These are phyloP conservation scores for Cryptosporidium felis DNA, from an alignment of 169 alveolate genomes.

Conservation along the genomic window DNA sequence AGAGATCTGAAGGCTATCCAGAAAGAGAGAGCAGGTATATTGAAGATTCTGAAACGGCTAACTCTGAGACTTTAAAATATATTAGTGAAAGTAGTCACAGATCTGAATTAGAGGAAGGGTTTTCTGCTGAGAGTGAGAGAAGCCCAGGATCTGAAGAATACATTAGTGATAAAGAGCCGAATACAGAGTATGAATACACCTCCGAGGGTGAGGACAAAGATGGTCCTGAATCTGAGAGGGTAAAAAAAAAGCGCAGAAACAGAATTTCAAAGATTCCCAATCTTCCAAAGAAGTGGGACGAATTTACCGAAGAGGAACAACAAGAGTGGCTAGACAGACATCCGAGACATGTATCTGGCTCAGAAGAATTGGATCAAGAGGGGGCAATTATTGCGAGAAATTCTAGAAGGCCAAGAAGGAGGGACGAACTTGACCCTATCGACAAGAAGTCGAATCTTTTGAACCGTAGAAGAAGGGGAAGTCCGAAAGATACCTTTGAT, in stretches of 20 bases:
- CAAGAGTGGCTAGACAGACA: slow-evolving; percentile 22
- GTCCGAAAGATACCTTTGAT: neutral
- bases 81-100: neutral
- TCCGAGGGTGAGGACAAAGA: neutral
- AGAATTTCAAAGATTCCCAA: neutral
- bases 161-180: neutral
- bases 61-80: neutral
- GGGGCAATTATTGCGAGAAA: neutral
- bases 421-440: neutral
- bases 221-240: neutral
- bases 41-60: neutral
- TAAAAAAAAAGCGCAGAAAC: neutral
- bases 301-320: slow-evolving; percentile 18
- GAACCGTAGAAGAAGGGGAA: neutral
- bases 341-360: neutral
- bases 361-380: neutral
- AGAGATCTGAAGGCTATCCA: neutral
- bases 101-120: neutral
- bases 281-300: slow-evolving; percentile 20
- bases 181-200: slow-evolving; percentile 8
- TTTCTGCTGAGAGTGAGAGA: neutral
- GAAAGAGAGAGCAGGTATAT: neutral
- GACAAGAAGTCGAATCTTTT: neutral
- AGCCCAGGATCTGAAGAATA: slow-evolving; percentile 3
- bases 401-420: neutral